Base-by-base conservation (phyloP, 2,329 filamentous ascomycete species). In the Hymenoscyphus linearis region DNA sequence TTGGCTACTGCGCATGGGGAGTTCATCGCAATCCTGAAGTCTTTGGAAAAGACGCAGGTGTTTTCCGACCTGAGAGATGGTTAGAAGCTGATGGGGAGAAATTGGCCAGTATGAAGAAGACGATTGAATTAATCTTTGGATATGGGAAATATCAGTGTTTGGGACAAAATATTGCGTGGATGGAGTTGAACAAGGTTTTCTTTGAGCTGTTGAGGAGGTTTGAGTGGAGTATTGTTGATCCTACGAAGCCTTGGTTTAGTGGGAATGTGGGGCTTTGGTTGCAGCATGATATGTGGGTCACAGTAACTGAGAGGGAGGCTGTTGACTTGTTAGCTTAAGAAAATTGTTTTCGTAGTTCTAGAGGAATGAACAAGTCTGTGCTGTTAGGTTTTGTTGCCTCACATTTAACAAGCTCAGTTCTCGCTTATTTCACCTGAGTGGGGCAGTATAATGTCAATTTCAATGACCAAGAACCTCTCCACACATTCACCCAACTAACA, bases 21-120 rank as follows among this genome's bases (percentile, higher is more conserved):
- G 68, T 78, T 4, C 71, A 73, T n/a, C 69, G 73, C 0, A 67
- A 70, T 3, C 64, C 71, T 18, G 44, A 50, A 12, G 18, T 50
- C 12, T 50, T 50, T 10, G 44, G 44, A n/a, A 3, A 13, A 7
- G 75, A 78, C 13, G 68, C 76, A 4, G 69, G 74, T 44, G 59
- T 74, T 0, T 83, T 78, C 65, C 71, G 75, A 16, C 81, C 80
- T 0, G 79, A 79, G 57, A 74, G 81, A 50, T 82, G 79, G 78
- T 65, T 83, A 3, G 71, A 77, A 1, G 71, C 67, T 7, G 18
- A 35, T 10, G 10, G n/a, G 16, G 61, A 59, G 18, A 56, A 61
- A 52, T 22, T 61, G 14, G 18, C 52, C 16, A 69, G 69, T n/a
- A 79, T 77, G 72, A 70, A 73, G 34, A 67, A 70, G 35, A 75